Conservation (phyloP, 441 rosid genomes). For the Erodium texanum region DNA sequence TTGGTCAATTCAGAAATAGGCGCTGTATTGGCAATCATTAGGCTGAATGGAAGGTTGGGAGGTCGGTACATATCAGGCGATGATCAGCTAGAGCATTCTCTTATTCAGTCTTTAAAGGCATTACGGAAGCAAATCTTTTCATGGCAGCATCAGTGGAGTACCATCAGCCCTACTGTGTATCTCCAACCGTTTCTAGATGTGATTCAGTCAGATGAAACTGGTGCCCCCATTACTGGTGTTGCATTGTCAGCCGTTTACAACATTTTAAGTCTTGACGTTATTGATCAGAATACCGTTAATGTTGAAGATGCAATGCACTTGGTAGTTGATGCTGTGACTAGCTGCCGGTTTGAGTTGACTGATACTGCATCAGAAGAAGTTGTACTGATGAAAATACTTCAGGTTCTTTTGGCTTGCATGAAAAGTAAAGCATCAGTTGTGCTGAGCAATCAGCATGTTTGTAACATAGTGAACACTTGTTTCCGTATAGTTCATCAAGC, state of each 20-base stretch:
- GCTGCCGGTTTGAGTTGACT: slow-evolving; percentile 91
- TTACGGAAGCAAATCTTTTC: slow-evolving; percentile 72
- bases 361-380: slow-evolving; percentile 98
- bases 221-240: slow-evolving; percentile 92
- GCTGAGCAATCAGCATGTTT: slow-evolving; percentile 80
- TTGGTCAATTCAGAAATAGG: slow-evolving; percentile 83
- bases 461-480: slow-evolving; percentile 79
- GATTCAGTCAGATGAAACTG: slow-evolving; percentile 83
- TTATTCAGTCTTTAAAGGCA: slow-evolving; percentile 79
- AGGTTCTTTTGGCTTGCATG: slow-evolving; percentile 89
- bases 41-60: slow-evolving; percentile 97
- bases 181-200: slow-evolving; percentile 91
- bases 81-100: slow-evolving; percentile 84
- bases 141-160: slow-evolving; percentile 67
- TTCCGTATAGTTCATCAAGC: slow-evolving; percentile 94
- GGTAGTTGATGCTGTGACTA: slow-evolving; percentile 76
- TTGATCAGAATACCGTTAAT: slow-evolving; percentile 60
- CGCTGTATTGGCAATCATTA: slow-evolving; percentile 90
- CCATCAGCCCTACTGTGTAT: slow-evolving; percentile 53
- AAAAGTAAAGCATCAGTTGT: slow-evolving; percentile 74
- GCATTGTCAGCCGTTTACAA: slow-evolving; percentile 90
- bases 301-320: slow-evolving; percentile 79
- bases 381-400: slow-evolving; percentile 94
- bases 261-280: slow-evolving; percentile 66
- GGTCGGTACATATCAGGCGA: slow-evolving; percentile 60